Evolutionary conservation across 2,329 filamentous ascomycete species (phyloP).

Genomic region (Alternaria gaisen): DNA sequence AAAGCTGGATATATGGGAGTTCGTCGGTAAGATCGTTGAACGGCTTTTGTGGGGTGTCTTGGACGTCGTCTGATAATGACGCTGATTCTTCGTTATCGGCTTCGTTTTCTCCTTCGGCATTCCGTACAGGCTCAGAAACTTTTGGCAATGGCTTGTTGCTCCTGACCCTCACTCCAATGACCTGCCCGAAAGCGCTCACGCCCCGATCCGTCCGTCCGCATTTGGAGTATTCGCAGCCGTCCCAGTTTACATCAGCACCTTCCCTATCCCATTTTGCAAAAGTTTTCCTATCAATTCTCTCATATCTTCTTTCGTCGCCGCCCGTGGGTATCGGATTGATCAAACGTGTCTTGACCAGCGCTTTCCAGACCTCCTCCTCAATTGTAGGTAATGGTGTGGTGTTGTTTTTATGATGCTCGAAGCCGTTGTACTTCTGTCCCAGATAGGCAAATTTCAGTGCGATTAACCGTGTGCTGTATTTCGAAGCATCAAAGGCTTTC

Average conservation of each 20-base stretch:
- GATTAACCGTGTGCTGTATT: constrained; percentile 83
- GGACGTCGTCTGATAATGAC: constrained; percentile 16
- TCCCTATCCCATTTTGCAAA: constrained; percentile 51
- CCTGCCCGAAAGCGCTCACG: constrained; percentile 96
- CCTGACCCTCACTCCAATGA: constrained; percentile 82
- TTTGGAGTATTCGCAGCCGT: constrained; percentile 89
- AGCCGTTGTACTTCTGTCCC: constrained; percentile 89
- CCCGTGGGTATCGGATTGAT: constrained; percentile 60
- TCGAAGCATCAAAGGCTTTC: constrained; percentile 75
- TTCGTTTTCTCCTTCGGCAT: not conserved
- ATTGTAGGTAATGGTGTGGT: constrained; percentile 77
- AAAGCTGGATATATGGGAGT: constrained; percentile 79
- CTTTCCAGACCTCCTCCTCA: constrained; percentile 94
- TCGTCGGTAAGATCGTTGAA: constrained; percentile 81
- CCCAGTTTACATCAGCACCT: constrained; percentile 72
- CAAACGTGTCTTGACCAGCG: constrained; percentile 79
- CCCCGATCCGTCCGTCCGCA: constrained; percentile 92
- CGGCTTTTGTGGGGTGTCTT: constrained; percentile 36
- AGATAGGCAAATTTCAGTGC: constrained; percentile 95
- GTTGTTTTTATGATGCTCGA: constrained; percentile 82
- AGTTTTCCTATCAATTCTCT: constrained; percentile 35
- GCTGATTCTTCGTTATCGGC: constrained; percentile 4
- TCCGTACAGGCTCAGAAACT: constrained; percentile 13
- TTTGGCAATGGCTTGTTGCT: constrained; percentile 73
- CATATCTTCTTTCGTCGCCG: constrained; percentile 43